These are phyloP conservation scores for Dothistroma septosporum DNA, from an alignment of 2,329 filamentous ascomycete genomes.

Conservation along the genomic window DNA sequence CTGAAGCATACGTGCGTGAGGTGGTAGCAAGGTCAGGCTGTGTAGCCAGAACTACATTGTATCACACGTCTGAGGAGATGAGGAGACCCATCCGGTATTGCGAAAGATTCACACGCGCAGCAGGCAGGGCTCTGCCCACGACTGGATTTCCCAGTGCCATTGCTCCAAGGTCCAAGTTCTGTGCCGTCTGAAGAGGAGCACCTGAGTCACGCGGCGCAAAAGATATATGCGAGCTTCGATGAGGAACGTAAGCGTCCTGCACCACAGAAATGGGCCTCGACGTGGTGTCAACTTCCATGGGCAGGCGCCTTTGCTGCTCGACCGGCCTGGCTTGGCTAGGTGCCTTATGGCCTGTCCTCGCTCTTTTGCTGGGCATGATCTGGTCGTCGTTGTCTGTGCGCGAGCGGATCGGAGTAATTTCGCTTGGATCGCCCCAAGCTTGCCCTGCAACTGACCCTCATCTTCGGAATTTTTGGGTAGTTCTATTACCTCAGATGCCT, in stretches of 20 bases:
- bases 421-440: constrained; percentile 8
- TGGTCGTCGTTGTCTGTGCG: constrained; percentile 15
- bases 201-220: background rate
- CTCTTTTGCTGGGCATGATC: constrained; percentile 10
- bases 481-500: constrained; percentile 3
- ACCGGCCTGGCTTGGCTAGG: background rate
- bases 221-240: background rate
- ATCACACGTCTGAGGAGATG: too few relatives aligned
- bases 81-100: background rate
- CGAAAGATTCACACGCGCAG: background rate
- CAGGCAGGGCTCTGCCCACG: background rate
- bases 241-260: background rate
- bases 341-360: constrained; percentile 5
- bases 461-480: constrained; percentile 12
- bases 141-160: background rate
- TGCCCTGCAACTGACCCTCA: constrained; percentile 12
- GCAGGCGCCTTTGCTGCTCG: background rate
- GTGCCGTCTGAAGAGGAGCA: too few relatives aligned
- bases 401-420: constrained; percentile 16
- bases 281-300: background rate
- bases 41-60: too few relatives aligned
- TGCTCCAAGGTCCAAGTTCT: too few relatives aligned
- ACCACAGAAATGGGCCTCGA: background rate
- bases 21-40: too few relatives aligned
- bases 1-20: background rate